Base-by-base conservation (phyloP, 768 basidiomycete genomes). In the Phylloporus rhodoxanthus region DNA sequence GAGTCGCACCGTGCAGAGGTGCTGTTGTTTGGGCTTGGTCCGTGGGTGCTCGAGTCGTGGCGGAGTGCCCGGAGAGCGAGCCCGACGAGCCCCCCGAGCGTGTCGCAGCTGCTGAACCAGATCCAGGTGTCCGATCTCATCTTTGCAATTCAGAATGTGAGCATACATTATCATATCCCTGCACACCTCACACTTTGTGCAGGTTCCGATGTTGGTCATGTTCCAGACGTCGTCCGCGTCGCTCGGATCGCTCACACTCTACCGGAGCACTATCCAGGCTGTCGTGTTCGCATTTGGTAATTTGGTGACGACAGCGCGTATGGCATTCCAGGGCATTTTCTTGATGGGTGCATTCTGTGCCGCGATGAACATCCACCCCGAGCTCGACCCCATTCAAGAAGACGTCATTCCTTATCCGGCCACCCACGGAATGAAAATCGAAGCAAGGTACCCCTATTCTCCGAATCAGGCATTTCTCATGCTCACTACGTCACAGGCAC, bases 301-400 rank as follows among this genome's bases (percentile, higher is more conserved):
- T 57, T 62, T 91, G 53, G 62, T 83, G 26, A 77, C 79, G 36
- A 86, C 82, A 5, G 63, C 75, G 21, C 80, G 79, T 50, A 82
- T 85, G 81, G 81, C 82, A n/a, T 91, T 85, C 58, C 90, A 94
- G 65, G 80, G 82, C 28, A 76, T 92, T 43, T 93, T 94, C 70
- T 72, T 90, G 51, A 85, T 92, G 81, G 85, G 84, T 42, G 89
- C 91, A 7, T 93, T 91, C 62, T 82, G 80, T 58, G 87, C 87
- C 39, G 84, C 85, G 42, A 82, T 81, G 73, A 75, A 78, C 55
- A 68, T 91, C 53, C 78, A 80, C 55, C 86, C 86, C 23, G 75
- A 75, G 55, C 65, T 91, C 33, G 79, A 84, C 53, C 87, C 87
- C 28, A 68, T 68, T 45, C 70, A 77, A 23, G 77, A 81, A 43